Evolutionary conservation across 345 rosid species (phyloP).

Genomic region (Trapa incisa): DNA sequence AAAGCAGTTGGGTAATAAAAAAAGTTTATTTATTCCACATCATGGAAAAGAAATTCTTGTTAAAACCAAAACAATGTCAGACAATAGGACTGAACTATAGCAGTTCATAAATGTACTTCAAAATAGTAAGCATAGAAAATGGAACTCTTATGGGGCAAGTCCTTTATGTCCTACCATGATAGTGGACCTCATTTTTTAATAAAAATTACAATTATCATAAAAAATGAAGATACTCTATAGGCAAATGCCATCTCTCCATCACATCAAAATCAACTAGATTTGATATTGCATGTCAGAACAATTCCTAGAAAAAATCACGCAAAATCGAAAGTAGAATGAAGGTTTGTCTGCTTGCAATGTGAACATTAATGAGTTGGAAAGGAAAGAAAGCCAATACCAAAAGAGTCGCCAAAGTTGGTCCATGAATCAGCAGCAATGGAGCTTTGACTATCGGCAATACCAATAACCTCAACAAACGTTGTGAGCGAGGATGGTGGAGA

Average conservation of each 20-base stretch:
- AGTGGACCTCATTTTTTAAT: no score
- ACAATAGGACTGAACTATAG: no score
- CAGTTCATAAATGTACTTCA: background rate
- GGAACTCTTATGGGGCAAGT: background rate
- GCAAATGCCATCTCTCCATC: background rate
- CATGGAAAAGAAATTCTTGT: no score
- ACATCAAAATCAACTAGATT: background rate
- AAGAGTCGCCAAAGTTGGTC: slow-evolving; percentile 65
- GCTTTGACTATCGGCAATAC: slow-evolving; percentile 63
- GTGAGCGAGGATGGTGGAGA: slow-evolving; percentile 36
- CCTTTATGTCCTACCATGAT: no score
- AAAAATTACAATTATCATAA: background rate
- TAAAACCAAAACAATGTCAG: no score
- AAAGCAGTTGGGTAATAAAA: no score
- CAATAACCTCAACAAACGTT: slow-evolving; percentile 67
- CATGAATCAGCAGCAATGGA: slow-evolving; percentile 53
- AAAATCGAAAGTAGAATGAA: no score
- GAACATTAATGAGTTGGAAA: background rate
- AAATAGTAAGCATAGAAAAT: background rate
- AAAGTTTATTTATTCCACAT: no score
- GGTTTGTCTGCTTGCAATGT: no score
- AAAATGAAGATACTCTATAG: background rate
- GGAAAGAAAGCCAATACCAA: slow-evolving; percentile 35
- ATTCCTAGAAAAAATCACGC: no score
- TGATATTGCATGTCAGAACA: no score